These are phyloP conservation scores for Cudoniella acicularis DNA, from an alignment of 495 filamentous ascomycete genomes.

Conservation along the genomic window DNA sequence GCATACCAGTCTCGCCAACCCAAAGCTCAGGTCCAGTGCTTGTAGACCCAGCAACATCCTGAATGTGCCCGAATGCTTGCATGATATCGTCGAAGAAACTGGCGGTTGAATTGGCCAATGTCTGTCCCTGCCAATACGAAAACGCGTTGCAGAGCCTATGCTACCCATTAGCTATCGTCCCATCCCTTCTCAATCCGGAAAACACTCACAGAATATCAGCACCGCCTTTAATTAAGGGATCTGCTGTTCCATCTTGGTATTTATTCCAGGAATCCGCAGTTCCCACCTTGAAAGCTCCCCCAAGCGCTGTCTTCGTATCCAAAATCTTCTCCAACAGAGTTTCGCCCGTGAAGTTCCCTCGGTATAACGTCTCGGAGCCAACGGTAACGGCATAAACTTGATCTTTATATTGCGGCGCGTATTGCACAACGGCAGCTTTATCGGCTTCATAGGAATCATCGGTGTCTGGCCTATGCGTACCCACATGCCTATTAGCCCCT, in stretches of 20 bases:
- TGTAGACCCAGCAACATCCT: conserved; percentile 48
- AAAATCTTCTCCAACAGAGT: conserved; percentile 62
- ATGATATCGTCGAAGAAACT: conserved; percentile 74
- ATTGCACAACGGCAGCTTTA: conserved; percentile 51
- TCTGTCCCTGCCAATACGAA: conserved; percentile 75
- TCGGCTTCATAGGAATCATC: conserved; percentile 62
- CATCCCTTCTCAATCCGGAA: not conserved
- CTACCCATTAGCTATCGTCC: not conserved
- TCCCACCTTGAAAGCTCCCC: conserved; percentile 56
- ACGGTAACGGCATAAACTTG: conserved; percentile 73
- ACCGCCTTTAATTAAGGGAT: conserved; percentile 57
- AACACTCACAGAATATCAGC: conserved; percentile 52
- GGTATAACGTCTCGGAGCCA: conserved; percentile 74
- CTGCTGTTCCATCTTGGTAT: conserved; percentile 67
- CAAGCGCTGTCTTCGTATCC: conserved; percentile 52
- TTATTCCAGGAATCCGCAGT: conserved; percentile 85
- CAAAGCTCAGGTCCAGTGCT: conserved; percentile 59
- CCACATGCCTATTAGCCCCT: not conserved
- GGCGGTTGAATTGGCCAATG: conserved; percentile 56
- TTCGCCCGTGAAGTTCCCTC: conserved; percentile 62
- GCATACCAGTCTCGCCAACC: conserved; percentile 64
- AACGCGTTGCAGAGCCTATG: conserved; percentile 69
- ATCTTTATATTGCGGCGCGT: conserved; percentile 45
- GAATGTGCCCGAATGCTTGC: conserved; percentile 67
- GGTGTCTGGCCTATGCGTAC: conserved; percentile 57